Percentiles rank a stretch among this genome's conserved stretches.
phyloP scores from a whole-genome alignment of 495 filamentous ascomycete species.

The Cryomyces minteri region DNA sequence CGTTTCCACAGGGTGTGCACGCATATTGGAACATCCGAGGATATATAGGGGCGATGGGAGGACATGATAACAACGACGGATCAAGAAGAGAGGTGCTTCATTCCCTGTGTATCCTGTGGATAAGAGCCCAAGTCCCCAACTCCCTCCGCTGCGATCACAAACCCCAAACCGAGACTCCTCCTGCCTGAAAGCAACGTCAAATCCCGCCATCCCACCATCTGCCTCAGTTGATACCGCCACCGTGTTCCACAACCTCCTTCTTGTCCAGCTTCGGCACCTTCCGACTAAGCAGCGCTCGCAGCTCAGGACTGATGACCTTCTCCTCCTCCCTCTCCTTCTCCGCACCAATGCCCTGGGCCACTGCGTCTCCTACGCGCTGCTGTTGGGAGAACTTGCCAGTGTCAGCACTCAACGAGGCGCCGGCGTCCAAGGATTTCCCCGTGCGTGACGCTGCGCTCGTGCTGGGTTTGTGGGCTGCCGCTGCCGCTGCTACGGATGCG shows the following conservation, averaged over 20 bases:
- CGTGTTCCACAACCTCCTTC: slow-evolving; percentile 25
- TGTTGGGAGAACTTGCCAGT: slow-evolving; percentile 5
- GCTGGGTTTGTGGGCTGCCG: background rate
- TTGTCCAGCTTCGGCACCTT: slow-evolving; percentile 45
- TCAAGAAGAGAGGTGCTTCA: no score
- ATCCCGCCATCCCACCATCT: no score
- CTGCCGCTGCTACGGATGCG: background rate
- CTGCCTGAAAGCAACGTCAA: no score
- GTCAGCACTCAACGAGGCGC: background rate
- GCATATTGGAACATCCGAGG: no score
- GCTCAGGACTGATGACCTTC: slow-evolving; percentile 63
- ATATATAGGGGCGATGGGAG: no score
- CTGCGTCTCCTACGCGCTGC: slow-evolving; percentile 13
- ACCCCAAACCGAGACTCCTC: no score
- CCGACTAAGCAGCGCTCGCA: slow-evolving; percentile 55
- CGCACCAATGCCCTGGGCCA: slow-evolving; percentile 14
- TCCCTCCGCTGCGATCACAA: no score
- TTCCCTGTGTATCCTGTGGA: no score
- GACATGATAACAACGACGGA: no score
- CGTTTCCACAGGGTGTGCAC: no score
- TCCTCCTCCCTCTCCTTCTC: slow-evolving; percentile 17
- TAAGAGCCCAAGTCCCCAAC: no score
- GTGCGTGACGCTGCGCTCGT: no score
- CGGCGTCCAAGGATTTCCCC: background rate
- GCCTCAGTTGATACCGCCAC: slow-evolving; percentile 14